These are phyloP conservation scores for Colletotrichum camelliae DNA, from an alignment of 2,329 filamentous ascomycete species.

Conservation along the genomic window DNA sequence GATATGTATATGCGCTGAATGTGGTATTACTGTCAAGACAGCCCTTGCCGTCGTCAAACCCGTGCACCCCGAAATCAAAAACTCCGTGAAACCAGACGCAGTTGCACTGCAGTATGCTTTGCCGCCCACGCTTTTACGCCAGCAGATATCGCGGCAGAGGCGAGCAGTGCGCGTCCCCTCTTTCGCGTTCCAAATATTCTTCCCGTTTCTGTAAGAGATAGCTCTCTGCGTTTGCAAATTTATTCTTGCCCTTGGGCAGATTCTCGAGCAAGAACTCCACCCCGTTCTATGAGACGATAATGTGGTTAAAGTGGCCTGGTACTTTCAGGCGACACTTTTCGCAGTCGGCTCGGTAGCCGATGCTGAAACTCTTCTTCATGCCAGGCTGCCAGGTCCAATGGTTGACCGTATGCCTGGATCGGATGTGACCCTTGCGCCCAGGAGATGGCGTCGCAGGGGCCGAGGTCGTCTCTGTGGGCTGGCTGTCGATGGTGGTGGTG, in stretches of 20 bases:
- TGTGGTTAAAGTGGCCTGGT: conserved; percentile 82
- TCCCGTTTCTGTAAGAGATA: not conserved
- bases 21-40: conserved; percentile 10
- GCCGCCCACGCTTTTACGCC: not conserved
- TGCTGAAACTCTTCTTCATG: conserved; percentile 75
- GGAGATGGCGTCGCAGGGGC: conserved; percentile 44
- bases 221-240: not conserved
- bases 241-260: not conserved
- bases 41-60: not conserved
- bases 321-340: conserved; percentile 78
- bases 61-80: not conserved
- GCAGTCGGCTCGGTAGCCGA: conserved; percentile 79
- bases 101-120: not conserved
- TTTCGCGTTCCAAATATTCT: not conserved
- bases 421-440: conserved; percentile 59
- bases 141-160: not conserved
- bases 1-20: conserved; percentile 4
- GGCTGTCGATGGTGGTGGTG: not conserved
- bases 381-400: conserved; percentile 66
- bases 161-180: not conserved
- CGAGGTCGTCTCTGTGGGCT: conserved; percentile 27
- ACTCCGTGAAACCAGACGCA: not conserved
- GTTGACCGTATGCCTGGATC: conserved; percentile 65
- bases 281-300: conserved; percentile 65
- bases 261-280: not conserved